Conservation (phyloP, 768 basidiomycete genomes). For the Neoboletus subvelutipes region DNA sequence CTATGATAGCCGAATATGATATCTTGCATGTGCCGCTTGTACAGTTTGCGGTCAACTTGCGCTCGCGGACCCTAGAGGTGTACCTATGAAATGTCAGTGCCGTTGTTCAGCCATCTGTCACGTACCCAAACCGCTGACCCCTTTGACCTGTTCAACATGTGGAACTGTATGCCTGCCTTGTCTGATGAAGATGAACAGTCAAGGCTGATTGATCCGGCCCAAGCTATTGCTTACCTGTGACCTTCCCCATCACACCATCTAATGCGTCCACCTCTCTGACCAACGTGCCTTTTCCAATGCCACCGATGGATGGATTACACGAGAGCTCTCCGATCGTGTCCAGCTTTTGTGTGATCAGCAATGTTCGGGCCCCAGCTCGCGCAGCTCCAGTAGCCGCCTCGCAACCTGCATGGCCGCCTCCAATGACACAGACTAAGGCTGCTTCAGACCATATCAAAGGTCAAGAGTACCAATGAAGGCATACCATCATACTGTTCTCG, state of each 20-base stretch:
- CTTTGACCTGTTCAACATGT: slow-evolving; percentile 80
- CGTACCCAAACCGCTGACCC: slow-evolving; percentile 88
- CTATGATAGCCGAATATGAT: slow-evolving; percentile 63
- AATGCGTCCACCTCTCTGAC: slow-evolving; percentile 91
- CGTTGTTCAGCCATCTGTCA: neutral
- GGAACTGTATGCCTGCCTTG: slow-evolving; percentile 86
- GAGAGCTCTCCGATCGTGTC: slow-evolving; percentile 83
- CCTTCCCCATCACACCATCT: slow-evolving; percentile 80
- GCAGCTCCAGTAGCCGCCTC: slow-evolving; percentile 89
- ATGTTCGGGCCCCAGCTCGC: slow-evolving; percentile 74
- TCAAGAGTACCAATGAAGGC: neutral
- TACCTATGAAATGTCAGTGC: neutral
- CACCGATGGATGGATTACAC: slow-evolving; percentile 91
- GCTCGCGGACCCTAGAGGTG: slow-evolving; percentile 76
- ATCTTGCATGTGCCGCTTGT: slow-evolving; percentile 80
- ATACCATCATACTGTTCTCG: slow-evolving; percentile 27
- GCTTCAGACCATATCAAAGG: slow-evolving; percentile 34
- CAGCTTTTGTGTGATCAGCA: slow-evolving; percentile 78
- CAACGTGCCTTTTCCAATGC: slow-evolving; percentile 88
- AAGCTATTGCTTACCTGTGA: slow-evolving; percentile 58
- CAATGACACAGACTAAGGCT: slow-evolving; percentile 76
- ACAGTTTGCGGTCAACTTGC: slow-evolving; percentile 83
- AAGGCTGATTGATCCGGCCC: neutral
- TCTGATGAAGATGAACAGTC: slow-evolving; percentile 43
- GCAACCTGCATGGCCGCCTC: slow-evolving; percentile 91